Percentiles rank a stretch among this genome's conserved stretches.
These are phyloP conservation scores for Myxozyma mucilagina DNA, from an alignment of 805 yeast species.

Conservation along the genomic window DNA sequence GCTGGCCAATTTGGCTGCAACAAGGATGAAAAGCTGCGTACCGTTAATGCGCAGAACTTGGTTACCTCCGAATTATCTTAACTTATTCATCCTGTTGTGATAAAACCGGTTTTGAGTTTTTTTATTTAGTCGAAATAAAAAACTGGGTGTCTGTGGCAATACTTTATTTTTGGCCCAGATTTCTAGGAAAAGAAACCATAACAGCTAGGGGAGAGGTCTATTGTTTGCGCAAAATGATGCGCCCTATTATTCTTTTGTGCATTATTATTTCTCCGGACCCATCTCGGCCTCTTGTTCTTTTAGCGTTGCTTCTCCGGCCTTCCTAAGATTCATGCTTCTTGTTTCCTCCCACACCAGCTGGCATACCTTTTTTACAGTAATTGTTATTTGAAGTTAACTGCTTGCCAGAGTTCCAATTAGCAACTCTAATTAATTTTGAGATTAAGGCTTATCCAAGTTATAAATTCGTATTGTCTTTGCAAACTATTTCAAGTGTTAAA, in stretches of 20 bases:
- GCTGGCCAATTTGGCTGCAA: neutral
- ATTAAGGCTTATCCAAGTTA: no score
- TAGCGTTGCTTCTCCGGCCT: neutral
- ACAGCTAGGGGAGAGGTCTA: neutral
- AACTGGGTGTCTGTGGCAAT: neutral
- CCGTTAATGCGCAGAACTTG: neutral
- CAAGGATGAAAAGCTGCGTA: neutral
- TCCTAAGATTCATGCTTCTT: neutral
- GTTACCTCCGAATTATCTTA: no score
- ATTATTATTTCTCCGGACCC: slow-evolving; percentile 7
- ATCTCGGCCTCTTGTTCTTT: slow-evolving; percentile 1
- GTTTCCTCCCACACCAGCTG: no score
- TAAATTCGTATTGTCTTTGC: no score
- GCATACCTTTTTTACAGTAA: no score
- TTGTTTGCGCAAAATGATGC: neutral
- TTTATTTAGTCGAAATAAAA: neutral
- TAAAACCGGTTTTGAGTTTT: neutral
- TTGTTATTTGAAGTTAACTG: no score
- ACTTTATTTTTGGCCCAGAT: no score
- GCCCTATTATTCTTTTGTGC: neutral
- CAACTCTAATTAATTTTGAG: no score
- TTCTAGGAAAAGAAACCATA: neutral
- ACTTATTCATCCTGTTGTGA: no score
- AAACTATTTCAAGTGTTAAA: no score
- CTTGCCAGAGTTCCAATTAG: no score